phyloP scores from a whole-genome alignment of 23 red algal genomes.

The Agarophyton chilense region DNA sequence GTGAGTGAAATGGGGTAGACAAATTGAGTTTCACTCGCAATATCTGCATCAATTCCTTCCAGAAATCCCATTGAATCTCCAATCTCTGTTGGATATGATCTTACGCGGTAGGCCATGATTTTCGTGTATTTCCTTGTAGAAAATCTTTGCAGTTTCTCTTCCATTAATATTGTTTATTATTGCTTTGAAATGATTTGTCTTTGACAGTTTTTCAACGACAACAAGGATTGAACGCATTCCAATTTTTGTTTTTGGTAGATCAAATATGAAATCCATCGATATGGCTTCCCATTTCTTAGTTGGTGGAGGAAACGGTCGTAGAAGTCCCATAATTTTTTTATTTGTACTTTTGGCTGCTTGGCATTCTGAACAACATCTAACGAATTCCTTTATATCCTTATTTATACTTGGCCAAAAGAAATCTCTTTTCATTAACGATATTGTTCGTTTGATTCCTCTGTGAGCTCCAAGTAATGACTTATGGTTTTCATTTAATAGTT shows the following conservation, averaged over 20 bases:
- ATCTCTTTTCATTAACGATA: too few species aligned
- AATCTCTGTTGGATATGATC: slow-evolving; percentile 25
- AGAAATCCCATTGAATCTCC: slow-evolving; percentile 16
- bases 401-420: too few species aligned
- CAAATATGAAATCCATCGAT: slow-evolving; percentile 41
- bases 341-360: too few species aligned
- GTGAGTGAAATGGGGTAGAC: too few species aligned
- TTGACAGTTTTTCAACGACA: slow-evolving; percentile 21
- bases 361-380: slow-evolving; percentile 4
- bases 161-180: background rate
- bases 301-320: slow-evolving; percentile 27
- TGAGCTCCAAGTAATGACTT: slow-evolving; percentile 5
- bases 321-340: background rate
- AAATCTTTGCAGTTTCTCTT: too few species aligned
- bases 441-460: slow-evolving; percentile 4
- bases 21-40: slow-evolving; percentile 30
- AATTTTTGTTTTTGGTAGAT: slow-evolving; percentile 8
- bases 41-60: slow-evolving; percentile 1
- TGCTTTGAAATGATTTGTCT: background rate
- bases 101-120: too few species aligned
- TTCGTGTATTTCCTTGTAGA: too few species aligned
- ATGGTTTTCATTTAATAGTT: slow-evolving; percentile 11
- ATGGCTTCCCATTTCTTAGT: slow-evolving; percentile 43
- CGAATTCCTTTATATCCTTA: slow-evolving; percentile 12
- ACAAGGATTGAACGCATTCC: too few species aligned